A percentile compares a stretch with the other conserved stretches of the same genome.
phyloP scores from a whole-genome alignment of 805 yeast species.

The Yarrowia sp. region DNA sequence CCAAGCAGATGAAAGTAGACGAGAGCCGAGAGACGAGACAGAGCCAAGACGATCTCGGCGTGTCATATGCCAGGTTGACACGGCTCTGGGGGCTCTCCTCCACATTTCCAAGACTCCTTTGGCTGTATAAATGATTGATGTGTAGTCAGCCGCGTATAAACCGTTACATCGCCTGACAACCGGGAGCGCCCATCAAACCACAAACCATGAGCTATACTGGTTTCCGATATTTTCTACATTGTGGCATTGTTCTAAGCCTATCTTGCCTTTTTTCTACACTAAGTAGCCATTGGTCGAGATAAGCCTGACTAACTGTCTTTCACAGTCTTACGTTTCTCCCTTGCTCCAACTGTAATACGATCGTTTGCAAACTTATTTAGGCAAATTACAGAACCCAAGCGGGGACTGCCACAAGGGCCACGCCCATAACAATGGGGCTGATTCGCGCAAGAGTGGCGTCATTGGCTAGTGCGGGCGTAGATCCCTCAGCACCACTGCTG shows the following conservation, averaged over 20 bases:
- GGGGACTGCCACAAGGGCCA: background rate
- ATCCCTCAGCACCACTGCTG: background rate
- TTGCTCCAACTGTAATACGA: slow-evolving; percentile 1
- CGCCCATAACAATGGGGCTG: slow-evolving; percentile 23
- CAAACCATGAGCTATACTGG: background rate
- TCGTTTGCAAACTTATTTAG: background rate
- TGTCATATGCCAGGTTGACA: no score
- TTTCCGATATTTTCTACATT: background rate
- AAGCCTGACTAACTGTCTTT: background rate
- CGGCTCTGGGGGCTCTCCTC: no score
- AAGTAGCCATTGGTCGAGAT: slow-evolving; percentile 5
- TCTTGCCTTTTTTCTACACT: slow-evolving; percentile 7
- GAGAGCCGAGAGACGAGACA: background rate
- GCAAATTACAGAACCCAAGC: background rate
- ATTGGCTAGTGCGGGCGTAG: slow-evolving; percentile 6
- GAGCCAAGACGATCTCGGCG: background rate
- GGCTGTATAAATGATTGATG: background rate
- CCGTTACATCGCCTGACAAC: background rate
- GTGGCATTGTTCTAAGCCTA: background rate
- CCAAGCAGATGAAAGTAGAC: background rate
- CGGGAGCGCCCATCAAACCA: background rate
- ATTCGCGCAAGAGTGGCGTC: slow-evolving; percentile 21
- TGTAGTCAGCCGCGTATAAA: background rate
- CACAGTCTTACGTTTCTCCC: slow-evolving; percentile 4
- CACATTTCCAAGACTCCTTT: no score